Conservation (phyloP, 169 alveolate species). For the Plasmodium coatneyi region DNA sequence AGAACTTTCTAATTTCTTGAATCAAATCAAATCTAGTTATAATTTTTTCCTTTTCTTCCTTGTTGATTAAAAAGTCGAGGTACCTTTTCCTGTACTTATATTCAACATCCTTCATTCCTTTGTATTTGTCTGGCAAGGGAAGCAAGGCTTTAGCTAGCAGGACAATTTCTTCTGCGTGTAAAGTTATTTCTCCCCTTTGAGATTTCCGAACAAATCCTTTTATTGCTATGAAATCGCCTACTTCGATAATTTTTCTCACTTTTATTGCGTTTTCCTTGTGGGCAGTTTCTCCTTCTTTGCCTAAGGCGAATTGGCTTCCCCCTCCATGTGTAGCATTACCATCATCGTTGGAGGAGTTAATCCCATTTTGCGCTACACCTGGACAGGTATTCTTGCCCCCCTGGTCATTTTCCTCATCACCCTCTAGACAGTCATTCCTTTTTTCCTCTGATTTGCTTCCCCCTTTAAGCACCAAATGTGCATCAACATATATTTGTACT, state of each 20-base stretch:
- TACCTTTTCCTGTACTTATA: constrained; percentile 89
- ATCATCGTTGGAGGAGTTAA: not conserved
- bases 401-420: not conserved
- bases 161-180: constrained; percentile 45
- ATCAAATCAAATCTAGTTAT: constrained; percentile 84
- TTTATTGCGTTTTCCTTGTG: not conserved
- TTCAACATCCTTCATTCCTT: constrained; percentile 85
- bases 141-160: constrained; percentile 54
- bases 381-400: not conserved
- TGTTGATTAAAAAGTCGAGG: constrained; percentile 88
- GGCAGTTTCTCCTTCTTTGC: not conserved
- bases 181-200: constrained; percentile 72
- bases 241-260: constrained; percentile 69
- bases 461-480: not conserved
- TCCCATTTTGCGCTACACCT: not conserved
- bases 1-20: constrained; percentile 82
- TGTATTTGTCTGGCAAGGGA: constrained; percentile 69
- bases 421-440: not conserved
- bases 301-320: not conserved
- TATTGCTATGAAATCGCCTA: constrained; percentile 77
- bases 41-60: constrained; percentile 84
- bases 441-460: not conserved
- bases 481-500: constrained; percentile 66
- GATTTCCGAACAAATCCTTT: constrained; percentile 68
- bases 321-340: not conserved